phyloP scores from a whole-genome alignment of 257 asterid species.

The Cruciata laevipes region DNA sequence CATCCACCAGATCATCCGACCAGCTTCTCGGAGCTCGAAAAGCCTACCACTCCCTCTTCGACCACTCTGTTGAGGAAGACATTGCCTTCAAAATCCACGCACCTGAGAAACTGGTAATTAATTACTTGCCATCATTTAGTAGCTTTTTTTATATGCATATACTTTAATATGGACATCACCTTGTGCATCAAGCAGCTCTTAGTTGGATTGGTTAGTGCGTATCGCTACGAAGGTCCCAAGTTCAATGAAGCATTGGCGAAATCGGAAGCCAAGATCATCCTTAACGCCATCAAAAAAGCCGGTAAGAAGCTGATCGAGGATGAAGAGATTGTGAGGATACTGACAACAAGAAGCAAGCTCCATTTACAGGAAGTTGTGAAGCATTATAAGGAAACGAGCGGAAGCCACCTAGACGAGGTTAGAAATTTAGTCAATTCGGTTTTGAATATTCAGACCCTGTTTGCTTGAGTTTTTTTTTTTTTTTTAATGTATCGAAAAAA shows the following conservation, averaged over 20 bases:
- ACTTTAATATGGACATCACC: too few relatives aligned
- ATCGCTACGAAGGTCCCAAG: constrained; percentile 72
- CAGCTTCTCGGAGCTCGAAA: constrained; percentile 71
- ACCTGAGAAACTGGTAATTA: constrained; percentile 42
- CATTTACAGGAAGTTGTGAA: constrained; percentile 46
- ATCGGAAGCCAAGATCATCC: constrained; percentile 53
- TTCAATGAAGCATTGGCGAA: constrained; percentile 52
- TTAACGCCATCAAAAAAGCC: constrained; percentile 30
- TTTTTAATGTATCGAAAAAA: too few relatives aligned
- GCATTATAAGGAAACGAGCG: constrained; percentile 63
- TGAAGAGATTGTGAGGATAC: constrained; percentile 51
- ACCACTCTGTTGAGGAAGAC: constrained; percentile 75
- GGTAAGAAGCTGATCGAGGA: constrained; percentile 26
- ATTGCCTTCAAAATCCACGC: constrained; percentile 44
- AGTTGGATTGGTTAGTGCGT: constrained; percentile 66
- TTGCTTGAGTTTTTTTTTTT: too few relatives aligned
- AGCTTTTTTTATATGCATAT: too few relatives aligned
- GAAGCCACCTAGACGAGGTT: constrained; percentile 65
- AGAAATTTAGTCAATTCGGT: too few relatives aligned
- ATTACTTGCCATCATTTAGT: background rate
- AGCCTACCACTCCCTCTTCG: constrained; percentile 82
- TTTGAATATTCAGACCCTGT: too few relatives aligned
- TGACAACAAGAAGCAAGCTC: constrained; percentile 69
- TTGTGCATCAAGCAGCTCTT: constrained; percentile 42
- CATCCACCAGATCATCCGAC: constrained; percentile 62